phyloP scores from a whole-genome alignment of 208 protist genomes.

The Spongospora subterranea region DNA sequence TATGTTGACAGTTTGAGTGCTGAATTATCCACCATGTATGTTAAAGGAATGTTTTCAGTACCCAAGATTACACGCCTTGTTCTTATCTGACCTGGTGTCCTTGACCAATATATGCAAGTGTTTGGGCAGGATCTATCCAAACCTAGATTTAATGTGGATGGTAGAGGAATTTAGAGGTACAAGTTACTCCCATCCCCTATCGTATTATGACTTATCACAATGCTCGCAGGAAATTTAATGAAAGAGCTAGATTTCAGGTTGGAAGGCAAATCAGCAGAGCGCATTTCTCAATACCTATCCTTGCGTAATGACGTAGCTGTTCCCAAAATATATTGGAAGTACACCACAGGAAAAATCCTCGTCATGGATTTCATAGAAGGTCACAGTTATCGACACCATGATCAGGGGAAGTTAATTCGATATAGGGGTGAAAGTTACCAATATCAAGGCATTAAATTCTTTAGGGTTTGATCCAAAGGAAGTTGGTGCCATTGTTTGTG shows the following conservation, averaged over 20 bases:
- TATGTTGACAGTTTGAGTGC: not conserved
- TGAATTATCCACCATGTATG: not conserved
- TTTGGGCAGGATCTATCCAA: not conserved
- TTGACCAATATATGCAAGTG: not conserved
- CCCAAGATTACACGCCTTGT: not conserved
- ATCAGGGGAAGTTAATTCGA: not conserved
- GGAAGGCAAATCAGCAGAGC: conserved; percentile 37
- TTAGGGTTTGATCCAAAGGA: not conserved
- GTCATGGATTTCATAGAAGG: conserved; percentile 48
- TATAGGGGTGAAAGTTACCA: conserved; percentile 12
- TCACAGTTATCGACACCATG: not conserved
- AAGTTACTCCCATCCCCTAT: not conserved
- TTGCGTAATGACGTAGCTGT: conserved; percentile 14
- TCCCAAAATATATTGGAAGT: conserved; percentile 4
- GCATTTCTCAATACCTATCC: not conserved
- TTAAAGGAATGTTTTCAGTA: conserved; percentile 25
- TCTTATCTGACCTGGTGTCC: not conserved
- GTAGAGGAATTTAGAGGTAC: conserved; percentile 30
- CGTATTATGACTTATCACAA: not conserved
- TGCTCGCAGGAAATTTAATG: conserved; percentile 31
- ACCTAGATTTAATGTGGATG: conserved; percentile 56
- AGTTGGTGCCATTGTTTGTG: conserved; percentile 14
- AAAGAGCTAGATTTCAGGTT: conserved; percentile 33
- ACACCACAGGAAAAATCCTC: conserved; percentile 3
- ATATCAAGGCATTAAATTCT: not conserved